A percentile compares a stretch with the other conserved stretches of the same genome.
Conservation (phyloP, 768 basidiomycete species). For the Dendrothele bispora region DNA sequence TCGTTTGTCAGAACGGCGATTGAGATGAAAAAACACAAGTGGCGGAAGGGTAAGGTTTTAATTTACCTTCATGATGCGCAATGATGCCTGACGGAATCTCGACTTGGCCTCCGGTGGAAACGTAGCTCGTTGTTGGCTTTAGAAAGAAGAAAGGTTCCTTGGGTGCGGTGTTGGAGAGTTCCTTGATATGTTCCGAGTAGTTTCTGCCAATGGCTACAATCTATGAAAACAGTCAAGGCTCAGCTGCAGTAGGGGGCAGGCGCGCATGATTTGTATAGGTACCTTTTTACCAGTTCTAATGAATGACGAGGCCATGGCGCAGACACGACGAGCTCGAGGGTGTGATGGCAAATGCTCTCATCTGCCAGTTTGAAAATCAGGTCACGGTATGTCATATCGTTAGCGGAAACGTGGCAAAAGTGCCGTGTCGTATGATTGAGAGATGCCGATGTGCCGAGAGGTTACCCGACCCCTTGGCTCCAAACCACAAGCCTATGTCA, state of each 20-base stretch:
- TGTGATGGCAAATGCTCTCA: background rate
- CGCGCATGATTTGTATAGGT: background rate
- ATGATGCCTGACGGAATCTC: constrained; percentile 85
- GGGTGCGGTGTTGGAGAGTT: constrained; percentile 85
- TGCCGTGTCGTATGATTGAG: too few species aligned
- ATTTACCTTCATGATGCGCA: constrained; percentile 87
- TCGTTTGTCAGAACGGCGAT: background rate
- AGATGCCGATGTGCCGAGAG: too few species aligned
- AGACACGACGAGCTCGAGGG: background rate
- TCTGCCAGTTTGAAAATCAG: too few species aligned
- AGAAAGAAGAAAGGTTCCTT: constrained; percentile 98
- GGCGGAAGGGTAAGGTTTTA: constrained; percentile 6
- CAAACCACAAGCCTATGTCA: too few species aligned
- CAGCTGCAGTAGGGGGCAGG: constrained; percentile 2
- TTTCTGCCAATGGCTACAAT: constrained; percentile 97
- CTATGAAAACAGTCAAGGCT: constrained; percentile 32
- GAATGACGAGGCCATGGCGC: constrained; percentile 1
- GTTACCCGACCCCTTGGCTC: too few species aligned
- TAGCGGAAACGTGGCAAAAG: too few species aligned
- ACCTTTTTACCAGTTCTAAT: constrained; percentile 4
- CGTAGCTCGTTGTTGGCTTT: constrained; percentile 92
- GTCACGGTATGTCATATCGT: too few species aligned
- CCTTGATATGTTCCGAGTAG: constrained; percentile 89
- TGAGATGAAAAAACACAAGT: background rate
- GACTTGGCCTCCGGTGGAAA: constrained; percentile 72